Base-by-base conservation (phyloP, 208 protist species). In the Angomonas ambiguus region DNA sequence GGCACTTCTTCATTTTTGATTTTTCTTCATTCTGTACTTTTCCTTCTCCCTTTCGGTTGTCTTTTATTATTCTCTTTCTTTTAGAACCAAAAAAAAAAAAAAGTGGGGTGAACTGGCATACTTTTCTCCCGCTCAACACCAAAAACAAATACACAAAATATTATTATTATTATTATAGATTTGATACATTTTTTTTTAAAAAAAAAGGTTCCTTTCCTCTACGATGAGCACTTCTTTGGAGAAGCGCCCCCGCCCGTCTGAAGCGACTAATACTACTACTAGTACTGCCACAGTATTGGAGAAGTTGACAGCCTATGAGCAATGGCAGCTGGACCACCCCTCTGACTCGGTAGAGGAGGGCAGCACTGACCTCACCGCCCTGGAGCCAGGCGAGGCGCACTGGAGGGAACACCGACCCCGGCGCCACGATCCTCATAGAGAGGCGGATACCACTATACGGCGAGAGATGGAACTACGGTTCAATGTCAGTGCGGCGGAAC, bases 251-350 rank as follows among this genome's bases (percentile, higher is more conserved):
- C 35, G 35, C 5, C 35, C 35, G 8, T 41, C 35, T 41, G 35
- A 41, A 13, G 13, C 8, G 8, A 69, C 20, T 92, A 89, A 74
- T 92, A 86, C 49, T 71, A 89, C 16, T 66, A 72, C 28, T 55
- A 41, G 35, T 41, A 41, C 5, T 41, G 13, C 35, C n/a, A n/a
- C n/a, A n/a, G n/a, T n/a, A n/a, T n/a, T n/a, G 35, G 13, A 41
- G 5, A 20, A 20, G 16, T 8, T 28, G 8, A 28, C 49, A 20
- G 49, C 49, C 49, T 55, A 53, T 53, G 45, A 53, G 20, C 20
- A 13, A n/a, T 53, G 45, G 45, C 45, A 53, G 45, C 20, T 53
- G 3, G 45, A 53, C 16, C 10, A 53, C 20, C 45, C 45, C 10
- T 53, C 10, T 3, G 45, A 53, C 45, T 53, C 45, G 45, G 45